Conservation (phyloP, 768 basidiomycete genomes). For the Cytidiella melzeri region DNA sequence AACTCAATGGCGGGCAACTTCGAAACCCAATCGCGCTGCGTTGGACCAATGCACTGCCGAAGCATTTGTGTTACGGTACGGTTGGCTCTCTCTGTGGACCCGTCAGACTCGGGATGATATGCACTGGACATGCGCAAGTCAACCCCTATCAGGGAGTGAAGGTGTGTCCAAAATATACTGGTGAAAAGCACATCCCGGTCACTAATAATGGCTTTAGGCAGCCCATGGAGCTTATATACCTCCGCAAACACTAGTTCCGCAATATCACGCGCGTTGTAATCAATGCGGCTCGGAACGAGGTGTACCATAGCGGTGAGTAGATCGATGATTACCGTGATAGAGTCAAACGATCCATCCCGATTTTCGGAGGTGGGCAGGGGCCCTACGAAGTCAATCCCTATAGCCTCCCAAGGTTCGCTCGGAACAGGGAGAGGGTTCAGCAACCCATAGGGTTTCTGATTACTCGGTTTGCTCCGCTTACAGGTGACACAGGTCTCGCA, state of each 20-base stretch:
- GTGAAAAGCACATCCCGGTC: too few relatives aligned
- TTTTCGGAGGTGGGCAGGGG: too few relatives aligned
- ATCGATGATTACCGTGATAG: too few relatives aligned
- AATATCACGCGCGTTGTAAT: slow-evolving; percentile 28
- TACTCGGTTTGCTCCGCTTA: too few relatives aligned
- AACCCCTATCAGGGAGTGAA: slow-evolving; percentile 26
- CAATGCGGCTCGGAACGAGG: slow-evolving; percentile 24
- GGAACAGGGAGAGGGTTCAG: too few relatives aligned
- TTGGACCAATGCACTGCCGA: slow-evolving; percentile 19
- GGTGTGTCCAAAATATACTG: slow-evolving; percentile 33
- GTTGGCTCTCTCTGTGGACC: slow-evolving; percentile 31
- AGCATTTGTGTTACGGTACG: slow-evolving; percentile 28
- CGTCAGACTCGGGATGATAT: too few relatives aligned
- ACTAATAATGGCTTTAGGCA: too few relatives aligned
- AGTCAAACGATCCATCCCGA: too few relatives aligned
- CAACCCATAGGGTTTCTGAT: too few relatives aligned
- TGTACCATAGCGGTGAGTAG: slow-evolving; percentile 19
- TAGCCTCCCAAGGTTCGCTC: slow-evolving; percentile 19
- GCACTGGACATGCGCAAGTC: too few relatives aligned
- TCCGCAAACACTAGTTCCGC: slow-evolving; percentile 31
- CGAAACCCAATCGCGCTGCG: slow-evolving; percentile 30
- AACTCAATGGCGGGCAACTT: slow-evolving; percentile 29
- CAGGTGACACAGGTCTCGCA: slow-evolving; percentile 25
- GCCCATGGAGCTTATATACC: slow-evolving; percentile 33
- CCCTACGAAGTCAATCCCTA: slow-evolving; percentile 25